Conservation (phyloP, 768 basidiomycete genomes). For the Sistotremastrum niveocremeum region DNA sequence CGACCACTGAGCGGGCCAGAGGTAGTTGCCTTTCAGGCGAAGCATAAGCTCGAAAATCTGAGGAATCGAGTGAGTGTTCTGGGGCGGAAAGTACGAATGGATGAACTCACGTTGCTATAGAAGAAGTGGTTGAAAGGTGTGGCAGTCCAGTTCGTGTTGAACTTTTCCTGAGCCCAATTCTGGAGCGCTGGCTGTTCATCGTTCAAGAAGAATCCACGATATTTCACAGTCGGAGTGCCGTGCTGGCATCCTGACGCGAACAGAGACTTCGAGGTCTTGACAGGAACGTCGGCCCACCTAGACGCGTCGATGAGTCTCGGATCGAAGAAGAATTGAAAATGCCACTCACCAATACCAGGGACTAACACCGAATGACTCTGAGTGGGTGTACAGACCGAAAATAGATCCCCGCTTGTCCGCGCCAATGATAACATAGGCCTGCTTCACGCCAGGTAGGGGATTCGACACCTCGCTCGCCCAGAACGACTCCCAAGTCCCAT, state of each 20-base stretch:
- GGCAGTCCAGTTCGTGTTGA: conserved; percentile 34
- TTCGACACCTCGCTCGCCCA: conserved; percentile 36
- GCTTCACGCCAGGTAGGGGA: conserved; percentile 41
- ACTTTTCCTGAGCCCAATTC: conserved; percentile 59
- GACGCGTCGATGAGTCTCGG: background rate
- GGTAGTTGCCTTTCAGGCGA: conserved; percentile 52
- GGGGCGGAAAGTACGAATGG: background rate
- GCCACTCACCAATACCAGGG: conserved; percentile 50
- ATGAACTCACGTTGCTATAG: conserved; percentile 27
- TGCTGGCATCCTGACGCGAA: conserved; percentile 26
- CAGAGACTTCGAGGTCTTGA: conserved; percentile 34
- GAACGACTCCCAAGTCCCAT: conserved; percentile 58
- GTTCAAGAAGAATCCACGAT: conserved; percentile 61
- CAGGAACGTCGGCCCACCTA: conserved; percentile 70
- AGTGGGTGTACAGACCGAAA: conserved; percentile 51
- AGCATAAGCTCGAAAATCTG: conserved; percentile 51
- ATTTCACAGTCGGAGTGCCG: conserved; percentile 54
- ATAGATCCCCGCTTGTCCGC: conserved; percentile 59
- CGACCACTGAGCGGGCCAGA: conserved; percentile 39
- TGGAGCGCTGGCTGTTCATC: conserved; percentile 63
- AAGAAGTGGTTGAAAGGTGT: conserved; percentile 48
- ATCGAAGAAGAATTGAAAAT: background rate
- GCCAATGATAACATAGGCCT: conserved; percentile 56
- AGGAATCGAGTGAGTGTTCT: too few species aligned
- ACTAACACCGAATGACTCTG: conserved; percentile 58